These are phyloP conservation scores for Cladosporium phlei DNA, from an alignment of 2,329 filamentous ascomycete genomes.

Conservation along the genomic window DNA sequence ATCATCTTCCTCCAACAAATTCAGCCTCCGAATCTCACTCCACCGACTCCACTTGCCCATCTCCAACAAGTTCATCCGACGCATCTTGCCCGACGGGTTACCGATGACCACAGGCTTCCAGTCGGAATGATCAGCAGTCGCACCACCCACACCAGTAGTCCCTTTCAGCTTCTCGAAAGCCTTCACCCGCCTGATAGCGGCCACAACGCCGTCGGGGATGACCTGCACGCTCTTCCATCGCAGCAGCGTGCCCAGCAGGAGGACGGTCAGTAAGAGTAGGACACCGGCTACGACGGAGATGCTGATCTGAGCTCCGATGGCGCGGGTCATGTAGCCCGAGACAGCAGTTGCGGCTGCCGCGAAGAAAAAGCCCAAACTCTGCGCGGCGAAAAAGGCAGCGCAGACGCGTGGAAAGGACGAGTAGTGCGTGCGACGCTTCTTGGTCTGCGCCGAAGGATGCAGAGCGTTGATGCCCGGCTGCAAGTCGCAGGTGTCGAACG, in stretches of 20 bases:
- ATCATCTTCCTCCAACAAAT: slow-evolving; percentile 29
- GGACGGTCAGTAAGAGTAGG: slow-evolving; percentile 58
- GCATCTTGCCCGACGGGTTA: slow-evolving; percentile 63
- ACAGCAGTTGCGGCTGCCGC: slow-evolving; percentile 65
- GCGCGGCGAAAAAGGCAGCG: slow-evolving; percentile 66
- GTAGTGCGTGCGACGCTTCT: slow-evolving; percentile 60
- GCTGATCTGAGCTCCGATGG: slow-evolving; percentile 61
- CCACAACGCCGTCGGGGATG: slow-evolving; percentile 56
- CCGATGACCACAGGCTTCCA: slow-evolving; percentile 69
- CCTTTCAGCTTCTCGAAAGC: slow-evolving; percentile 6
- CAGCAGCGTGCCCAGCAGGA: slow-evolving; percentile 58
- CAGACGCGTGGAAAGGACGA: slow-evolving; percentile 70
- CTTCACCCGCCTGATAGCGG: slow-evolving; percentile 12
- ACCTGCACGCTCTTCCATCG: slow-evolving; percentile 64
- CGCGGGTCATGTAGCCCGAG: slow-evolving; percentile 62
- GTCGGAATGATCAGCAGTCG: slow-evolving; percentile 44
- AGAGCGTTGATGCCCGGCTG: slow-evolving; percentile 62
- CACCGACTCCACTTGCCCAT: slow-evolving; percentile 64
- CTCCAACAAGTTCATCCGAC: slow-evolving; percentile 68
- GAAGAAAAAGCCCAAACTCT: slow-evolving; percentile 64
- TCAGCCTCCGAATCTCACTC: slow-evolving; percentile 61
- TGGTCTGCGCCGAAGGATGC: slow-evolving; percentile 36
- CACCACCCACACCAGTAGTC: neutral
- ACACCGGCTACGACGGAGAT: slow-evolving; percentile 66
- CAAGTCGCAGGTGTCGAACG: slow-evolving; percentile 74